phyloP scores from a whole-genome alignment of 495 filamentous ascomycete genomes.

The Rhizodiscina lignyota region DNA sequence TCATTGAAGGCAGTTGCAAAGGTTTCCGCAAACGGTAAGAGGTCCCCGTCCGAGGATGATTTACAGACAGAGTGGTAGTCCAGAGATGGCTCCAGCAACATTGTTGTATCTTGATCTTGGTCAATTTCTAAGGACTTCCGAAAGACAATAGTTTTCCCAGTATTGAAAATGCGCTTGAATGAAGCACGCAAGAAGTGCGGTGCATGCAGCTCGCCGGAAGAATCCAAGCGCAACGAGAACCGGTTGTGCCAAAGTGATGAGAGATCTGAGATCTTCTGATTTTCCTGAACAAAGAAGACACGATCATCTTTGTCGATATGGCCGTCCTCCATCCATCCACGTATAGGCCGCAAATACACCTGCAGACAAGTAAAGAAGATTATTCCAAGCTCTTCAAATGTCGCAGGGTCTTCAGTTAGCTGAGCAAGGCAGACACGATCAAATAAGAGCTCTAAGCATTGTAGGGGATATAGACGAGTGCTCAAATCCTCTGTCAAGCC shows the following conservation, averaged over 20 bases:
- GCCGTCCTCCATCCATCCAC: constrained; percentile 73
- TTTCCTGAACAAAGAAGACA: constrained; percentile 57
- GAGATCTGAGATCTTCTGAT: constrained; percentile 37
- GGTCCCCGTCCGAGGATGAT: constrained; percentile 18
- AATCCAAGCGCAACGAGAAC: constrained; percentile 42
- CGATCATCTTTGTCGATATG: constrained; percentile 43
- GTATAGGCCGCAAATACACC: constrained; percentile 64
- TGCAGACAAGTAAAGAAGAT: constrained; percentile 74
- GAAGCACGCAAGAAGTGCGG: constrained; percentile 59
- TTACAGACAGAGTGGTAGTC: constrained; percentile 38
- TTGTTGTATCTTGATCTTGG: constrained; percentile 5
- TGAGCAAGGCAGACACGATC: constrained; percentile 51
- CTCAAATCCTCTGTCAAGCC: background rate
- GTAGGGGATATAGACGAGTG: constrained; percentile 24
- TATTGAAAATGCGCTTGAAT: constrained; percentile 56
- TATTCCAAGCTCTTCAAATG: constrained; percentile 41
- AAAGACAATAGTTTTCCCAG: constrained; percentile 78
- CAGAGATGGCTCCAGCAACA: constrained; percentile 23
- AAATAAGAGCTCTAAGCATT: constrained; percentile 57
- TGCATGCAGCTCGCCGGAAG: constrained; percentile 37
- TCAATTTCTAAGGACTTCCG: constrained; percentile 49
- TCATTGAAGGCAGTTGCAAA: constrained; percentile 50
- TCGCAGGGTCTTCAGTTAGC: constrained; percentile 40
- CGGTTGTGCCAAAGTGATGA: constrained; percentile 60
- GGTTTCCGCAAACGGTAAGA: constrained; percentile 59